Conservation (phyloP, 495 filamentous ascomycete genomes). For the Xylaria scruposa region DNA sequence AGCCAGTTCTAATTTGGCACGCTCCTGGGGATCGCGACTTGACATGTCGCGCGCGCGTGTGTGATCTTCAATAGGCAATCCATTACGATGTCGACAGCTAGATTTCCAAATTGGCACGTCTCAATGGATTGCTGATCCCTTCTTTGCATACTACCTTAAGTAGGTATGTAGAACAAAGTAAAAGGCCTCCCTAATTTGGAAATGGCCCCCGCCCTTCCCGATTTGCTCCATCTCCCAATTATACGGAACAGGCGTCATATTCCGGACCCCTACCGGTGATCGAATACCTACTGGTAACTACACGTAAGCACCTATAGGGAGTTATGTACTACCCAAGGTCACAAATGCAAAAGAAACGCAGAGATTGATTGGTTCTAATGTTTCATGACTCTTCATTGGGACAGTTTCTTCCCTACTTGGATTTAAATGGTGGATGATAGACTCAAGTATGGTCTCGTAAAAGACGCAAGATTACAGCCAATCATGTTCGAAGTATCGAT, state of each 20-base stretch:
- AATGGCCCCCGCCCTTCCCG: slow-evolving; percentile 11
- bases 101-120: slow-evolving; percentile 5
- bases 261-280: background rate
- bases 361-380: background rate
- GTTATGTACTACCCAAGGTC: background rate
- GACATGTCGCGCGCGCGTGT: slow-evolving; percentile 19
- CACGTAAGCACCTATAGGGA: background rate
- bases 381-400: background rate
- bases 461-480: background rate
- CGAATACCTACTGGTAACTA: background rate
- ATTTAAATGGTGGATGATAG: background rate
- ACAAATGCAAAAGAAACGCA: background rate
- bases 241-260: background rate
- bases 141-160: background rate
- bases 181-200: slow-evolving; percentile 3
- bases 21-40: slow-evolving; percentile 3
- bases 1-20: slow-evolving; percentile 21
- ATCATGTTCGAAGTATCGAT: background rate
- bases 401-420: background rate
- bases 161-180: background rate
- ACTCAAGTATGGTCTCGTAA: background rate
- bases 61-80: slow-evolving; percentile 1
- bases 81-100: slow-evolving; percentile 9
- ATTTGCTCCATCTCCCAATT: background rate
- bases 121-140: background rate